phyloP scores from a whole-genome alignment of 2,329 filamentous ascomycete genomes.

The Neospermospora avenae region DNA sequence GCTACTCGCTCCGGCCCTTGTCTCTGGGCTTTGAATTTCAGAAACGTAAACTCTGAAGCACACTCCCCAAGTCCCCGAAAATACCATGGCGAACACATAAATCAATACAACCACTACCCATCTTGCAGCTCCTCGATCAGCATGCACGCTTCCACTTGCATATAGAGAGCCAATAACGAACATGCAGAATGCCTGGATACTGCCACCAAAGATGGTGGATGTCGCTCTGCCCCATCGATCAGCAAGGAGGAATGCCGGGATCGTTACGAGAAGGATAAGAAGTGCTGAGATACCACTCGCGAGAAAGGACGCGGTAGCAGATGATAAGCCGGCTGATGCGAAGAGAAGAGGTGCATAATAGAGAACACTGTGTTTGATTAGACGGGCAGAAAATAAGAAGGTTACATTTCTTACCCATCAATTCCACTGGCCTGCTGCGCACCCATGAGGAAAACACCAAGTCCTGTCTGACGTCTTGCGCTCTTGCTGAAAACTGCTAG shows the following conservation, averaged over 20 bases:
- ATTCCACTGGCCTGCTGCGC: constrained; percentile 61
- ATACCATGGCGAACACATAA: constrained; percentile 47
- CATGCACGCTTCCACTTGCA: constrained; percentile 44
- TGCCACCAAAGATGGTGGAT: constrained; percentile 51
- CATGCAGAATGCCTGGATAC: constrained; percentile 48
- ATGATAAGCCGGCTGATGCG: constrained; percentile 54
- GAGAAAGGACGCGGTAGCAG: constrained; percentile 52
- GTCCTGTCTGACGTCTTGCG: constrained; percentile 45
- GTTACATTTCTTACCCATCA: too few relatives aligned
- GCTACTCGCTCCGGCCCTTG: constrained; percentile 51
- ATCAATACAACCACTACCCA: constrained; percentile 51
- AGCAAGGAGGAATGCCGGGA: constrained; percentile 53
- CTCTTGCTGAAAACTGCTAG: constrained; percentile 37
- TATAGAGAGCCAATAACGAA: constrained; percentile 53
- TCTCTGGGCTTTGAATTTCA: constrained; percentile 55
- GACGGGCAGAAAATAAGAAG: too few relatives aligned
- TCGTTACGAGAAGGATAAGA: constrained; percentile 54
- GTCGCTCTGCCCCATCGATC: constrained; percentile 56
- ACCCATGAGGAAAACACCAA: constrained; percentile 55
- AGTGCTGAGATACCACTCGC: constrained; percentile 60
- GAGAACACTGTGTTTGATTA: too few relatives aligned
- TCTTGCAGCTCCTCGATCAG: constrained; percentile 38
- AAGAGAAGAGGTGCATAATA: constrained; percentile 63
- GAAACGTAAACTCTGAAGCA: constrained; percentile 53
- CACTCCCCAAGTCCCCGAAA: constrained; percentile 51